These are phyloP conservation scores for Exophiala bonariae DNA, from an alignment of 2,329 filamentous ascomycete species.

Conservation along the genomic window DNA sequence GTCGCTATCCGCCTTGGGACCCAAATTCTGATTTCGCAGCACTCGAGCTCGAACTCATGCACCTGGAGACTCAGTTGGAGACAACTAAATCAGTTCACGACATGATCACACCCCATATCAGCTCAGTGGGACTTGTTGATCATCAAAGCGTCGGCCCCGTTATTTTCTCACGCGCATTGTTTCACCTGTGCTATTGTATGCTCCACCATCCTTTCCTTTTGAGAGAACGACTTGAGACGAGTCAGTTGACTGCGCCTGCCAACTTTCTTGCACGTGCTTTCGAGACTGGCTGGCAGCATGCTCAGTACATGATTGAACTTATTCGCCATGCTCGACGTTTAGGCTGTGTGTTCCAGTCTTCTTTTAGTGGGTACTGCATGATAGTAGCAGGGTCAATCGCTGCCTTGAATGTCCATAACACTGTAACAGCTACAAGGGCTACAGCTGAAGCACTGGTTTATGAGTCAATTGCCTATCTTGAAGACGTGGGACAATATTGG, in stretches of 20 bases:
- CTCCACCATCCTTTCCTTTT: conserved; percentile 39
- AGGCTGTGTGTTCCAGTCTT: conserved; percentile 30
- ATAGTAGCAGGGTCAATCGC: conserved; percentile 28
- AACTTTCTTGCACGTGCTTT: conserved; percentile 33
- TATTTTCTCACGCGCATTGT: conserved; percentile 35
- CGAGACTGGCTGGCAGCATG: conserved; percentile 32
- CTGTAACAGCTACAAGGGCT: not conserved
- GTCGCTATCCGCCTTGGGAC: no score
- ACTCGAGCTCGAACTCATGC: conserved; percentile 9
- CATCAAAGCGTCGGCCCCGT: conserved; percentile 30
- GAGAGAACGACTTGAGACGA: conserved; percentile 28
- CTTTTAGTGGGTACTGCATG: conserved; percentile 37
- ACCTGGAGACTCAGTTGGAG: conserved; percentile 7
- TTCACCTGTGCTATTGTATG: conserved; percentile 37
- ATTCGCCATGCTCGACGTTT: conserved; percentile 25
- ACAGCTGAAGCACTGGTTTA: not conserved
- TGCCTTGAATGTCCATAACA: not conserved
- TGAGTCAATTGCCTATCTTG: conserved; percentile 5
- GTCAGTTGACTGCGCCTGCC: conserved; percentile 29
- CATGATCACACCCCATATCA: not conserved
- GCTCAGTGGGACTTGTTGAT: conserved; percentile 17
- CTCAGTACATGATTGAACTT: conserved; percentile 30
- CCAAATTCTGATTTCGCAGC: conserved; percentile 7
- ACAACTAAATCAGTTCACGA: conserved; percentile 1
- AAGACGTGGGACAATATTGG: conserved; percentile 9